Evolutionary conservation across 176 grass and related monocot genomes (phyloP).

Genomic region (Raddia distichophylla): DNA sequence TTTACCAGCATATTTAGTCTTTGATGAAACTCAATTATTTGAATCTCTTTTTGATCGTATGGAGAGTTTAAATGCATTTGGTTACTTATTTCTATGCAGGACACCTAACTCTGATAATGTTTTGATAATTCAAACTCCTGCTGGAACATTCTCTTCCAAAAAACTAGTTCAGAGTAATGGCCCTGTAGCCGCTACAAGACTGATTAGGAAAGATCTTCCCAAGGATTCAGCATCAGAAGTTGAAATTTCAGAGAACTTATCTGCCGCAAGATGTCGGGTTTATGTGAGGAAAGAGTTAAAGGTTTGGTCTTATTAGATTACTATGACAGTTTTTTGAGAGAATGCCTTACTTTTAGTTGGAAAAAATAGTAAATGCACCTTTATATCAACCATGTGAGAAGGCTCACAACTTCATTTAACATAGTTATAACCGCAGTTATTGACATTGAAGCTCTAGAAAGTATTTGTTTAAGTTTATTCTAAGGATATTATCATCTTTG

Average conservation of each 20-base stretch:
- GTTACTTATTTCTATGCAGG: slow-evolving; percentile 53
- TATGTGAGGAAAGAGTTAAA: slow-evolving; percentile 78
- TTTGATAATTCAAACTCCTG: slow-evolving; percentile 92
- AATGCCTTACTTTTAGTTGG: slow-evolving; percentile 25
- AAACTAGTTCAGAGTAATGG: slow-evolving; percentile 68
- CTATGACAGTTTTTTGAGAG: slow-evolving; percentile 5
- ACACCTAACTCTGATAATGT: slow-evolving; percentile 91
- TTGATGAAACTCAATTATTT: slow-evolving; percentile 16
- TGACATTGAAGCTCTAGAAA: slow-evolving; percentile 20
- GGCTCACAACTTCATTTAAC: not conserved
- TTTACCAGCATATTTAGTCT: slow-evolving; percentile 1
- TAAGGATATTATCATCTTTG: slow-evolving; percentile 6
- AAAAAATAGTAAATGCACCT: slow-evolving; percentile 24
- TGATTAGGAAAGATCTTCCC: slow-evolving; percentile 84
- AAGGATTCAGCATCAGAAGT: slow-evolving; percentile 47
- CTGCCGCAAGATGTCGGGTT: slow-evolving; percentile 70
- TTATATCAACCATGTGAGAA: slow-evolving; percentile 6
- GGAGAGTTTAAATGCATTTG: slow-evolving; percentile 28
- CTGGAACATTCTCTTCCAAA: slow-evolving; percentile 94
- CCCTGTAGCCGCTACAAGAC: slow-evolving; percentile 68
- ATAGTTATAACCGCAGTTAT: slow-evolving; percentile 16
- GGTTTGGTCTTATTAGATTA: slow-evolving; percentile 51
- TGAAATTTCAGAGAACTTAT: slow-evolving; percentile 47
- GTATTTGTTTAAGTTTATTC: slow-evolving; percentile 22
- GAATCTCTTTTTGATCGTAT: not conserved